Percentiles rank a stretch among this genome's conserved stretches.
These are phyloP conservation scores for Aspergillus neoniger DNA, from an alignment of 2,329 filamentous ascomycete species.

Conservation along the genomic window DNA sequence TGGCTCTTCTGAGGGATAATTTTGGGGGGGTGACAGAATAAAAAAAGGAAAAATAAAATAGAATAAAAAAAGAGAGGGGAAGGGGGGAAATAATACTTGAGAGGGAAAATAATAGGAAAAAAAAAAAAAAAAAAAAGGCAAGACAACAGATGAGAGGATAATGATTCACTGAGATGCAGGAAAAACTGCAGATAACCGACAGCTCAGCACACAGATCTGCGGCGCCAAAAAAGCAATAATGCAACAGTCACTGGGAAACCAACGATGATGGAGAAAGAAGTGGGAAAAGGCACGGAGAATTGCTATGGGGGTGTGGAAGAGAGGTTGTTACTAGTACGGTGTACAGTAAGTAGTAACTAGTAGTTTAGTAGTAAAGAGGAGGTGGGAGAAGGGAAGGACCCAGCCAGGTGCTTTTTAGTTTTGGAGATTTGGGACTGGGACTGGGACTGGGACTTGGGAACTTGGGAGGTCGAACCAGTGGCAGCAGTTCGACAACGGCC, in stretches of 20 bases:
- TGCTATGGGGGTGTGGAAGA: background rate
- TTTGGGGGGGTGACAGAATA: no score
- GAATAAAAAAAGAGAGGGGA: background rate
- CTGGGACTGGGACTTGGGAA: conserved; percentile 6
- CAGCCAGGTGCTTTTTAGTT: conserved; percentile 4
- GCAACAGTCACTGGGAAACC: conserved; percentile 9
- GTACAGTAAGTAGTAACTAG: background rate
- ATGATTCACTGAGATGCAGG: conserved; percentile 14
- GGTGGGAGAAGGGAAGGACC: background rate
- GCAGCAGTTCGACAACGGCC: conserved; percentile 12
- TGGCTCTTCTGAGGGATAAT: background rate
- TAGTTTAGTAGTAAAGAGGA: background rate
- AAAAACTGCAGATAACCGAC: conserved; percentile 24
- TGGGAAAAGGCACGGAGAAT: conserved; percentile 1
- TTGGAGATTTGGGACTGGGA: conserved; percentile 15
- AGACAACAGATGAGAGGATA: conserved; percentile 2
- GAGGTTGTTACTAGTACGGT: background rate
- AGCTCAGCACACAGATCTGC: conserved; percentile 27
- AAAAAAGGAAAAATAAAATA: no score
- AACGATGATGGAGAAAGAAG: conserved; percentile 6
- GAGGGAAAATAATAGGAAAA: background rate
- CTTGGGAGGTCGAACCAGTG: conserved; percentile 21
- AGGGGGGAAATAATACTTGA: background rate
- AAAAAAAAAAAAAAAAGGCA: background rate
- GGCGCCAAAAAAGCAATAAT: conserved; percentile 12